Percentiles rank a stretch among this genome's conserved stretches.
Evolutionary conservation across 2,329 filamentous ascomycete species (phyloP).

Genomic region (Ophiostoma pallidulum): DNA sequence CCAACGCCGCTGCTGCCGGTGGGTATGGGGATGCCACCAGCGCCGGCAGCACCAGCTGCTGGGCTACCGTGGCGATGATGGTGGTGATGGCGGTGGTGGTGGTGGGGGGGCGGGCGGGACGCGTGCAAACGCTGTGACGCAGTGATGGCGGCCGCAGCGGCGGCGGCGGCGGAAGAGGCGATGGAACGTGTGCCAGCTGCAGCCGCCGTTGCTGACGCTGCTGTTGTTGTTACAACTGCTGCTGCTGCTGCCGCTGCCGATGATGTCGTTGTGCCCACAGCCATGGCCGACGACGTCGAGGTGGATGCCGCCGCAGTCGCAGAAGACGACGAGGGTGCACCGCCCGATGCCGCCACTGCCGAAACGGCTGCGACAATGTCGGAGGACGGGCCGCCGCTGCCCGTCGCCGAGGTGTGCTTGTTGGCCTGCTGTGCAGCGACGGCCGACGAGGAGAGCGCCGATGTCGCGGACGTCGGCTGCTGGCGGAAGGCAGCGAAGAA

Average conservation of each 20-base stretch:
- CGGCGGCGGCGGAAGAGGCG: conserved; percentile 13
- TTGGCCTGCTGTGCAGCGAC: conserved; percentile 27
- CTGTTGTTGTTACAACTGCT: too few relatives aligned
- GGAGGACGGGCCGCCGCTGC: conserved; percentile 17
- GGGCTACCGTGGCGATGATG: conserved; percentile 1
- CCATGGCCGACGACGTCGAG: conserved; percentile 17
- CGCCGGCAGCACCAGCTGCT: neutral
- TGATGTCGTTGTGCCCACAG: conserved; percentile 7
- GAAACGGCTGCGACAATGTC: conserved; percentile 17
- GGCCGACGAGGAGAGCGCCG: conserved; percentile 14
- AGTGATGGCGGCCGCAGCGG: conserved; percentile 16
- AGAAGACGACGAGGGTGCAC: conserved; percentile 3
- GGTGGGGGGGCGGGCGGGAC: conserved; percentile 7
- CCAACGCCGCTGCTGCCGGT: neutral
- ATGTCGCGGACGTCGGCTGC: conserved; percentile 27
- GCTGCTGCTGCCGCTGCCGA: conserved; percentile 9
- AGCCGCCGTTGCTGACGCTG: neutral
- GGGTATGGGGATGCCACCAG: neutral
- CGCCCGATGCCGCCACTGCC: neutral
- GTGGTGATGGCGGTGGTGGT: conserved; percentile 9
- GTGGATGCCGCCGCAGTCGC: conserved; percentile 16
- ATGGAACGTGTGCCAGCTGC: conserved; percentile 12
- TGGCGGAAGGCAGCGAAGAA: conserved; percentile 48
- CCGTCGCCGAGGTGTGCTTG: conserved; percentile 27
- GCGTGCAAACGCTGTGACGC: conserved; percentile 14